Conservation (phyloP, 805 yeast genomes). For the Candida rishiriensis region DNA sequence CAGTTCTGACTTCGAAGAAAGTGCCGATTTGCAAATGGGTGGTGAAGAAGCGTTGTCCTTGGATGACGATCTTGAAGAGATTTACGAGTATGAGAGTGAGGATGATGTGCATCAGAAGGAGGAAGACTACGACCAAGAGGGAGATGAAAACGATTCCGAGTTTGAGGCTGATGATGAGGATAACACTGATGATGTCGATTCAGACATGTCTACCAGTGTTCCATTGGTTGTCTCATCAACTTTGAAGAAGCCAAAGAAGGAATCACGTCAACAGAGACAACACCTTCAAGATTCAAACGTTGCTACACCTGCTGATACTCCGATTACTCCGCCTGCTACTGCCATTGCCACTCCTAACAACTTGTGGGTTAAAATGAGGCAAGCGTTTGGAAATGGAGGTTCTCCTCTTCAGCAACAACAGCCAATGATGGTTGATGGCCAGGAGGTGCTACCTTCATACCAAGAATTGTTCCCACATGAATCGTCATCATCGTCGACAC, state of each 20-base stretch:
- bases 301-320: background rate
- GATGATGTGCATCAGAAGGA: conserved; percentile 5
- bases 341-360: background rate
- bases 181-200: conserved; percentile 9
- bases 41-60: conserved; percentile 2
- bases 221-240: no score
- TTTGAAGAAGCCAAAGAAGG: no score
- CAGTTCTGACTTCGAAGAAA: conserved; percentile 15
- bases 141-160: conserved; percentile 8
- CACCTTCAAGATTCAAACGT: no score
- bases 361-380: background rate
- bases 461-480: conserved; percentile 70
- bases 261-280: no score
- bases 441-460: conserved; percentile 60
- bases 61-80: conserved; percentile 3
- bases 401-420: background rate
- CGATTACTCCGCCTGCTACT: background rate
- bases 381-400: background rate
- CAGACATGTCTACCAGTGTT: background rate
- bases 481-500: conserved; percentile 10
- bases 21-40: background rate
- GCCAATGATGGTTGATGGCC: background rate
- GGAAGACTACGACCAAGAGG: background rate
- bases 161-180: conserved; percentile 22
- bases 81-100: conserved; percentile 2